A percentile compares a stretch with the other conserved stretches of the same genome.
Conservation (phyloP, 345 rosid species). For the Turnera subulata region DNA sequence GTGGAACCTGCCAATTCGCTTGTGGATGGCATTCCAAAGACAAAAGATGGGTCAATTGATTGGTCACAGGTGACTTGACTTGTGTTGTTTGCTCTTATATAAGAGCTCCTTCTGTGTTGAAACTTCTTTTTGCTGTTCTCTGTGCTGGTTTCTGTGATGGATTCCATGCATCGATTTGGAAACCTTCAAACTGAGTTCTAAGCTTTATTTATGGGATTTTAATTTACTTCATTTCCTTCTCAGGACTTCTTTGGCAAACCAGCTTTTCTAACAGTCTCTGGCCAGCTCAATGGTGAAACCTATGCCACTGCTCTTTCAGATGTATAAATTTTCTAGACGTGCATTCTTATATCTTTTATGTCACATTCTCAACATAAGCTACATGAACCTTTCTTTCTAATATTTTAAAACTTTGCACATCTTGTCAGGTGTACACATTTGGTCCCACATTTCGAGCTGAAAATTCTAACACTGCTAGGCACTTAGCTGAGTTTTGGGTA, state of each 20-base stretch:
- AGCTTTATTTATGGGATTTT: constrained; percentile 12
- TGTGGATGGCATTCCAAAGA: constrained; percentile 65
- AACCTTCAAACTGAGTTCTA: constrained; percentile 1
- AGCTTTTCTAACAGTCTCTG: constrained; percentile 94
- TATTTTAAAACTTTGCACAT: neutral
- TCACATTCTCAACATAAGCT: constrained; percentile 7
- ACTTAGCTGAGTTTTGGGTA: constrained; percentile 98
- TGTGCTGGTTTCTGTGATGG: no score
- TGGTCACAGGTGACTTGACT: constrained; percentile 78
- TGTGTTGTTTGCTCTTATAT: neutral
- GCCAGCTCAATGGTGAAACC: constrained; percentile 98
- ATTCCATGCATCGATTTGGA: neutral
- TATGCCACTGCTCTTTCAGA: constrained; percentile 96
- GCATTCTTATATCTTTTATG: constrained; percentile 8
- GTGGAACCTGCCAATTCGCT: constrained; percentile 51
- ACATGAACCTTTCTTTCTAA: constrained; percentile 3
- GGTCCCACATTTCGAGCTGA: constrained; percentile 99
- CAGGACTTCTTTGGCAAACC: constrained; percentile 98
- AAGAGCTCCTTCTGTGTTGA: no score
- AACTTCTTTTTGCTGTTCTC: no score
- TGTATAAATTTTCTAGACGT: constrained; percentile 34
- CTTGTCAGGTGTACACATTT: constrained; percentile 78
- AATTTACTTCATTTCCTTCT: constrained; percentile 9
- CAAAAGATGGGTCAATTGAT: constrained; percentile 71
- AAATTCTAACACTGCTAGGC: constrained; percentile 92